phyloP scores from a whole-genome alignment of 2,329 filamentous ascomycete genomes.

The Phaeosphaeria sp. region DNA sequence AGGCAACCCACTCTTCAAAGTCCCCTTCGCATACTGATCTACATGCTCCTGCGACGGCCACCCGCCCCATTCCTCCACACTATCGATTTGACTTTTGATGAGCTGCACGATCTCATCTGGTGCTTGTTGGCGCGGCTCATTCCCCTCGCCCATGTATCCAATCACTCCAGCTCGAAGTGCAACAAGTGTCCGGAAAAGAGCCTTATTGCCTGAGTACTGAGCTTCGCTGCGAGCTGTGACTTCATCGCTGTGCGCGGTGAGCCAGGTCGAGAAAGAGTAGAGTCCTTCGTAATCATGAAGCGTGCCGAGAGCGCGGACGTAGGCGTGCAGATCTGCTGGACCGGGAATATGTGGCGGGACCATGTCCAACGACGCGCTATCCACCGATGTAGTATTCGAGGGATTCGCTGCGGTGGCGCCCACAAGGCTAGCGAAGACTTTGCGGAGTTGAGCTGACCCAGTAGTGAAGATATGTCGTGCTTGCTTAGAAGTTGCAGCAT shows the following conservation, averaged over 20 bases:
- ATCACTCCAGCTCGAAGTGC: constrained; percentile 53
- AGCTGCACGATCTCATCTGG: constrained; percentile 41
- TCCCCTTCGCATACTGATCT: constrained; percentile 36
- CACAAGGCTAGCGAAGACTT: constrained; percentile 34
- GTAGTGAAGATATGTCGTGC: constrained; percentile 20
- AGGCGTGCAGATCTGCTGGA: constrained; percentile 61
- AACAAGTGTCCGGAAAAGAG: constrained; percentile 45
- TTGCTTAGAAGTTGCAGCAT: constrained; percentile 12
- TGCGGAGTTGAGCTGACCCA: constrained; percentile 29
- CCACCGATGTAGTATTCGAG: neutral
- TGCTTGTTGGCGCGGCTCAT: constrained; percentile 14
- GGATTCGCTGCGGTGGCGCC: constrained; percentile 21
- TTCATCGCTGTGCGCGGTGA: constrained; percentile 45
- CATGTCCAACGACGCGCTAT: neutral
- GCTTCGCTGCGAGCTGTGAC: constrained; percentile 36
- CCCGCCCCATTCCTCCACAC: constrained; percentile 50
- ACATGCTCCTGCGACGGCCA: constrained; percentile 55
- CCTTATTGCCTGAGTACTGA: constrained; percentile 28
- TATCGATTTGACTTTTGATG: constrained; percentile 41
- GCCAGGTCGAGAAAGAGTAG: constrained; percentile 65
- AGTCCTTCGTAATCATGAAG: constrained; percentile 67
- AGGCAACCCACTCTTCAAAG: constrained; percentile 19
- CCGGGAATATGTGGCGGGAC: constrained; percentile 54
- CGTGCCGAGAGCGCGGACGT: constrained; percentile 69
- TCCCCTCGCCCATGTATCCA: constrained; percentile 26